Percentiles rank a stretch among this genome's conserved stretches.
Evolutionary conservation across 768 basidiomycete species (phyloP).

Genomic region (Collybia sordida): DNA sequence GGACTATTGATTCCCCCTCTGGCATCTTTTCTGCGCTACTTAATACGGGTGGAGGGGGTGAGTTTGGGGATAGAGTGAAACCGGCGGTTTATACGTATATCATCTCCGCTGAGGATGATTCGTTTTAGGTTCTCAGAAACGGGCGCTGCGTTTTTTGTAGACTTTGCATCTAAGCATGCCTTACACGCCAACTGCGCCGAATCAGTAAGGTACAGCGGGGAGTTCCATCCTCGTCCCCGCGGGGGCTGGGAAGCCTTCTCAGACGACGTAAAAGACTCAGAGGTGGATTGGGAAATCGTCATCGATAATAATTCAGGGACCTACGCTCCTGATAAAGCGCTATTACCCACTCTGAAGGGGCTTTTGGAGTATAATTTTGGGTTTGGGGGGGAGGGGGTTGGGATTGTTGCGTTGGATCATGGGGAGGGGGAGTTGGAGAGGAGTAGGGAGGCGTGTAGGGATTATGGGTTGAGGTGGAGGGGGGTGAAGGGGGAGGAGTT

Average conservation of each 20-base stretch:
- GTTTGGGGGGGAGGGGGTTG: too few relatives aligned
- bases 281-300: slow-evolving; percentile 76
- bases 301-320: slow-evolving; percentile 89
- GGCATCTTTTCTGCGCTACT: too few relatives aligned
- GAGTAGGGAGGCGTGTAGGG: slow-evolving; percentile 67
- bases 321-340: slow-evolving; percentile 66
- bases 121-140: slow-evolving; percentile 85
- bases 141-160: slow-evolving; percentile 83
- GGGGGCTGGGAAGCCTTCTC: slow-evolving; percentile 68
- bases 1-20: slow-evolving; percentile 47
- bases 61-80: slow-evolving; percentile 71
- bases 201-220: slow-evolving; percentile 70
- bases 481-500: slow-evolving; percentile 61
- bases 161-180: slow-evolving; percentile 86
- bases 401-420: slow-evolving; percentile 51
- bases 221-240: slow-evolving; percentile 74
- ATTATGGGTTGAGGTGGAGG: slow-evolving; percentile 60
- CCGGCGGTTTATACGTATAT: slow-evolving; percentile 87
- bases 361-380: slow-evolving; percentile 76
- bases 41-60: too few relatives aligned
- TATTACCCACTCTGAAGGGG: slow-evolving; percentile 61
- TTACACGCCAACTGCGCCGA: slow-evolving; percentile 74
- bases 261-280: slow-evolving; percentile 51
- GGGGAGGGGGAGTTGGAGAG: slow-evolving; percentile 54
- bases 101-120: slow-evolving; percentile 71